A percentile compares a stretch with the other conserved stretches of the same genome.
These are phyloP conservation scores for Musa troglodytarum DNA, from an alignment of 176 grass and related monocot species.

Conservation along the genomic window DNA sequence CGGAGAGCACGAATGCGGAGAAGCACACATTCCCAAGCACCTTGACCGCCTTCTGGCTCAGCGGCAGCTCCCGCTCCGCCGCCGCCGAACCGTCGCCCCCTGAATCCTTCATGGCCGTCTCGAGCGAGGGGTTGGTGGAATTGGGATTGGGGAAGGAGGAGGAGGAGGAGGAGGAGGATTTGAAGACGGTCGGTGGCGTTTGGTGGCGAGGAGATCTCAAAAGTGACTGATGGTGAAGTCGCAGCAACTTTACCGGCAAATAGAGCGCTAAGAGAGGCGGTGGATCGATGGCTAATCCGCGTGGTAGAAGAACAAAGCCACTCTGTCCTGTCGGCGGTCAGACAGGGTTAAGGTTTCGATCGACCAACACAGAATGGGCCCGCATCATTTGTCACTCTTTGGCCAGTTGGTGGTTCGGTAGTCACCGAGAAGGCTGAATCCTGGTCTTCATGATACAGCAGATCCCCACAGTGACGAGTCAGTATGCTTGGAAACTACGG, in stretches of 20 bases:
- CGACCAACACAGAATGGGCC: too few relatives aligned
- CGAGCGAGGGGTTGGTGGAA: not conserved
- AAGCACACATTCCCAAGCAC: conserved; percentile 74
- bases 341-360: too few relatives aligned
- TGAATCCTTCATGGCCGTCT: not conserved
- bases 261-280: too few relatives aligned
- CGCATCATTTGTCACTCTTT: too few relatives aligned
- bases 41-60: conserved; percentile 74
- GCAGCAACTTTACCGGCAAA: not conserved
- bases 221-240: not conserved
- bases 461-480: too few relatives aligned
- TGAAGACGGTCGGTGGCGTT: not conserved
- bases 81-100: not conserved
- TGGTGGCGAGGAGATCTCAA: conserved; percentile 6
- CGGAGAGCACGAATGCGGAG: conserved; percentile 82
- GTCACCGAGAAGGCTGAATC: too few relatives aligned
- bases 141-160: not conserved
- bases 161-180: not conserved
- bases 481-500: too few relatives aligned
- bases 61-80: conserved; percentile 42
- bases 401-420: too few relatives aligned
- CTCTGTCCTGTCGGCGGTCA: not conserved
- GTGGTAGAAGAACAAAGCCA: not conserved
- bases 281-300: not conserved
- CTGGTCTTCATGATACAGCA: too few relatives aligned